Evolutionary conservation across 208 protist genomes (phyloP).

Genomic region (Sergeia podlipaevii): DNA sequence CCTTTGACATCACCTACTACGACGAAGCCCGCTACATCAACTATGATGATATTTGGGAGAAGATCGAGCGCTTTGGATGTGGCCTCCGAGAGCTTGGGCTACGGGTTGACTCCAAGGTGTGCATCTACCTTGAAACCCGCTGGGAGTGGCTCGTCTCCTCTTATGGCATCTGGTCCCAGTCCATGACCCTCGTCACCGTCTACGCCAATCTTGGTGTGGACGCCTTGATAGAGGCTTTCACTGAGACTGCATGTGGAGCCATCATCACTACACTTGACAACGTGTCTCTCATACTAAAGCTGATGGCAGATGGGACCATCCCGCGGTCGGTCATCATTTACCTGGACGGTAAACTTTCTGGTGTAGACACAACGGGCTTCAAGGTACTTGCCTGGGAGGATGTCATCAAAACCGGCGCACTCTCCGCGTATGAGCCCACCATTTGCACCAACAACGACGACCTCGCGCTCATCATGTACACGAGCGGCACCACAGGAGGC

Average conservation of each 20-base stretch:
- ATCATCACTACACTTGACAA: constrained; percentile 20
- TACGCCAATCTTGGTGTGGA: constrained; percentile 43
- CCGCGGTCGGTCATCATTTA: constrained; percentile 25
- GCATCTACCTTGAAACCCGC: constrained; percentile 37
- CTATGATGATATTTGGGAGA: constrained; percentile 19
- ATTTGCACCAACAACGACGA: constrained; percentile 19
- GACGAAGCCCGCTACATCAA: constrained; percentile 20
- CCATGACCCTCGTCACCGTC: constrained; percentile 14
- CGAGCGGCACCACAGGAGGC: constrained; percentile 57
- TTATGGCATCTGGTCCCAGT: constrained; percentile 38
- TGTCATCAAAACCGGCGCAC: constrained; percentile 11
- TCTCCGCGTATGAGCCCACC: no score
- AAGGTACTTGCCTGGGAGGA: constrained; percentile 20
- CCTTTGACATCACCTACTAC: constrained; percentile 25
- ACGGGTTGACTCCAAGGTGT: constrained; percentile 11
- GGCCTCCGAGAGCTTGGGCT: constrained; percentile 21
- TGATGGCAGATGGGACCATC: constrained; percentile 13
- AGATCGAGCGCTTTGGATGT: constrained; percentile 18
- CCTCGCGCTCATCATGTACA: constrained; percentile 54
- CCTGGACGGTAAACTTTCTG: constrained; percentile 1
- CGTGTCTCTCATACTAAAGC: constrained; percentile 14
- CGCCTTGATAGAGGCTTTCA: constrained; percentile 21
- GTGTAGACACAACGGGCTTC: constrained; percentile 6
- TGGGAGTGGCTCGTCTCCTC: constrained; percentile 35
- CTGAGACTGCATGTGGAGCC: constrained; percentile 18